Evolutionary conservation across 75 land plant genomes (phyloP).

Genomic region (Pseudotsuga menziesii): DNA sequence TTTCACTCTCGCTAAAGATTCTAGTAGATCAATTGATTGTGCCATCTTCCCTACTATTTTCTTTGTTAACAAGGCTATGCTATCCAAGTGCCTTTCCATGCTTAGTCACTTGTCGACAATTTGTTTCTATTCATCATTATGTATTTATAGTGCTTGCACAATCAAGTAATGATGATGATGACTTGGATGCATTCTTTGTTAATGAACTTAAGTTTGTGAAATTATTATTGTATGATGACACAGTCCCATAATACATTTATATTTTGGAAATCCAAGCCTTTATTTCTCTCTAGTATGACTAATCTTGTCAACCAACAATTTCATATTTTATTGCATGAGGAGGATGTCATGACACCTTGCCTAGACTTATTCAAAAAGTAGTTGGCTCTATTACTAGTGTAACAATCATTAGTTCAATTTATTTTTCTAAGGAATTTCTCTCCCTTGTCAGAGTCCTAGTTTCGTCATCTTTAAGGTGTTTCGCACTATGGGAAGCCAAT

Average conservation of each 20-base stretch:
- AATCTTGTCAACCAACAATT: conserved; percentile 31
- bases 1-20: conserved; percentile 13
- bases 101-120: conserved; percentile 23
- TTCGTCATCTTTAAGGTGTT: conserved; percentile 25
- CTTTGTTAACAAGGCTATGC: conserved; percentile 31
- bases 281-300: conserved; percentile 36
- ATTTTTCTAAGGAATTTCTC: conserved; percentile 37
- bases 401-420: conserved; percentile 16
- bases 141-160: conserved; percentile 35
- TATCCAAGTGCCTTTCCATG: conserved; percentile 33
- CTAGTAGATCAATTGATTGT: conserved; percentile 32
- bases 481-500: conserved; percentile 11
- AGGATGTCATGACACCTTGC: conserved; percentile 31
- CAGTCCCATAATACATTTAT: conserved; percentile 44
- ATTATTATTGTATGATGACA: conserved; percentile 30
- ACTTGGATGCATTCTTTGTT: conserved; percentile 34
- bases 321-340: conserved; percentile 31
- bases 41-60: conserved; percentile 29
- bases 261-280: conserved; percentile 29
- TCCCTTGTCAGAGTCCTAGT: conserved; percentile 36
- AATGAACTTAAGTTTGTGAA: conserved; percentile 46
- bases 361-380: conserved; percentile 39
- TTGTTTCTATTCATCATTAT: conserved; percentile 29
- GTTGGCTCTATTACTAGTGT: conserved; percentile 27
- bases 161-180: conserved; percentile 41